Evolutionary conservation across 2,329 filamentous ascomycete genomes (phyloP).

Genomic region (Penicillium thymicola): DNA sequence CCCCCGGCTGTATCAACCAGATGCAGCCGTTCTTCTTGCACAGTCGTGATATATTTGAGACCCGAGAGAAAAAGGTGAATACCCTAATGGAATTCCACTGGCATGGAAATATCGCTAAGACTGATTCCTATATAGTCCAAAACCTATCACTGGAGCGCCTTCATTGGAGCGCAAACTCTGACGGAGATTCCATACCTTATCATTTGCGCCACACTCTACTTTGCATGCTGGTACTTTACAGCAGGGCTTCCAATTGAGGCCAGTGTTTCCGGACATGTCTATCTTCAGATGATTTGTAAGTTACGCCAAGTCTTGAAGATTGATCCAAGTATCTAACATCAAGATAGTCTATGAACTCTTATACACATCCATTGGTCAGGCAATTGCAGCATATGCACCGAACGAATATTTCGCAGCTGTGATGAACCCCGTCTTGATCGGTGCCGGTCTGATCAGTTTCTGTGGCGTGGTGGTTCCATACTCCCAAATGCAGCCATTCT

Average conservation of each 20-base stretch:
- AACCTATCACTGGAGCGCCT: conserved; percentile 60
- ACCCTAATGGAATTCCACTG: too few relatives aligned
- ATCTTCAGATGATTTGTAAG: conserved; percentile 41
- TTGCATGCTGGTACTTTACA: conserved; percentile 58
- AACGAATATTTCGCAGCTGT: conserved; percentile 60
- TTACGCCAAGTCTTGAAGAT: background rate
- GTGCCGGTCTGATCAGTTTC: conserved; percentile 41
- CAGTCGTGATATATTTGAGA: conserved; percentile 57
- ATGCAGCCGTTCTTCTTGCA: conserved; percentile 59
- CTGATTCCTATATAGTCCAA: conserved; percentile 40
- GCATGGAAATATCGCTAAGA: background rate
- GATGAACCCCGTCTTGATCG: conserved; percentile 56
- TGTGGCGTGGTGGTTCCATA: conserved; percentile 42
- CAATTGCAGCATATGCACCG: conserved; percentile 59
- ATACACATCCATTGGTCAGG: conserved; percentile 45
- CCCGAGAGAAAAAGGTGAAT: conserved; percentile 53
- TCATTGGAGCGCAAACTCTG: conserved; percentile 52
- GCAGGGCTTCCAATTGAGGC: conserved; percentile 45
- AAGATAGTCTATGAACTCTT: conserved; percentile 41
- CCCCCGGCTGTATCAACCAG: conserved; percentile 57
- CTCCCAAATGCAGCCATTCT: conserved; percentile 38
- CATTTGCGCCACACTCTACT: conserved; percentile 47
- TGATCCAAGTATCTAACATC: background rate
- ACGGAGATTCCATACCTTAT: conserved; percentile 49
- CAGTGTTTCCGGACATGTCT: conserved; percentile 37